These are phyloP conservation scores for Suillus plorans DNA, from an alignment of 768 basidiomycete genomes.

Conservation along the genomic window DNA sequence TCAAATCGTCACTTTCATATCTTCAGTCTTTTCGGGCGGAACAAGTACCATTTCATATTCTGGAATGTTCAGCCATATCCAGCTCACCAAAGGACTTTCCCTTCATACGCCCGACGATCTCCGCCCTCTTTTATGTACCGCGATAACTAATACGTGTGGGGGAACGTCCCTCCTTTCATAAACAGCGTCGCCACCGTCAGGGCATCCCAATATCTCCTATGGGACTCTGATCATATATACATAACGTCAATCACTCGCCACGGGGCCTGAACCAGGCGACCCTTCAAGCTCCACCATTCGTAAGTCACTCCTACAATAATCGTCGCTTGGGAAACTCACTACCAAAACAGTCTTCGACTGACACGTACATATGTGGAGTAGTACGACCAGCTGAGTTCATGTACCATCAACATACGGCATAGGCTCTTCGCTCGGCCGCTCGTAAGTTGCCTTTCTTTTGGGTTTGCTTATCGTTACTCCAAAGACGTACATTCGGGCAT, in stretches of 20 bases:
- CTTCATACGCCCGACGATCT: background rate
- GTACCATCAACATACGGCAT: background rate
- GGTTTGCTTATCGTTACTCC: background rate
- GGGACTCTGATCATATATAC: background rate
- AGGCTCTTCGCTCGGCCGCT: background rate
- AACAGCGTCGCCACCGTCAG: conserved; percentile 1
- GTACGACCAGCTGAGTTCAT: background rate
- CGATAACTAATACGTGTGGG: background rate
- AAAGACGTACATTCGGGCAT: background rate
- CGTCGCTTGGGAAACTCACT: background rate
- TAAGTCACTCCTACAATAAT: background rate
- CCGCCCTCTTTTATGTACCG: background rate
- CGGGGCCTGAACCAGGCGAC: conserved; percentile 1
- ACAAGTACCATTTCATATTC: background rate
- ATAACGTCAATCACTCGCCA: background rate
- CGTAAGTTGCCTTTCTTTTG: background rate
- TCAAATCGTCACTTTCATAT: background rate
- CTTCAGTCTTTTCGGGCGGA: background rate
- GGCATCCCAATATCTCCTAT: background rate
- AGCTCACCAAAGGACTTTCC: background rate
- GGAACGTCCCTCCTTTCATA: background rate
- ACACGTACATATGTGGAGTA: conserved; percentile 1
- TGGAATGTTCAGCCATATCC: background rate
- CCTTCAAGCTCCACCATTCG: background rate
- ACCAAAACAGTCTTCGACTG: background rate